Base-by-base conservation (phyloP, 108 stramenopile species). In the Skeletonema marinoi region DNA sequence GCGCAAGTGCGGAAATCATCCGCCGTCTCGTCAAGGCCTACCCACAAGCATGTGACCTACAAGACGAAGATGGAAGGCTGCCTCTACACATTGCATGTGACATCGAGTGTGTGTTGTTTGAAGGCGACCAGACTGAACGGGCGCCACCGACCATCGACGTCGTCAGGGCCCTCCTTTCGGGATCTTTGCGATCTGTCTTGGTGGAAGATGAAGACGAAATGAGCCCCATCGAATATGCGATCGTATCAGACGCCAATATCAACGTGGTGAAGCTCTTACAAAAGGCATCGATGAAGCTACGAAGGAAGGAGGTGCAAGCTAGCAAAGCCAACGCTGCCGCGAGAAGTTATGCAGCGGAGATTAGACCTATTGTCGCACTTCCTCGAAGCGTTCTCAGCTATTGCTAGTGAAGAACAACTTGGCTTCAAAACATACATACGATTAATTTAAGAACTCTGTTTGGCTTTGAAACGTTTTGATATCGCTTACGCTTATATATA, bases 21-120 rank as follows among this genome's bases (percentile, higher is more conserved):
- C 13, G 77, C 31, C 42, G 88, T 31, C 77, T 94, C 8, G 73
- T 65, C 11, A 65, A 75, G 21, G 86, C 83, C 32, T 90, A 80
- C 72, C 89, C 87, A 13, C 74, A 82, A 31, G 80, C 89, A 41
- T 89, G 86, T 60, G 58, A 46, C 30, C 65, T 88, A 12, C 78
- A 79, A 68, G 92, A 93, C 65, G 83, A 85, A 65, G 90, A 93
- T 66, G 85, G 78, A 56, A 80, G 87, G 51, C 91, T 89, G 2
- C 90, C 92, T 17, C 68, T 90, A 17, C 89, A 91, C 44, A 60
- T 90, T 51, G 88, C 89, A 14, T 78, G 77, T 31, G 77, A 78
- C 36, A 63, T 13, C 46, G 54, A 19, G 16, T 69, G 68, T 50
- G 68, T 65, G 17, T 63, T 77, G 38, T 77, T 77, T 33, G 44